Base-by-base conservation (phyloP, 352 stramenopile species). In the Globisporangium carolinianum region DNA sequence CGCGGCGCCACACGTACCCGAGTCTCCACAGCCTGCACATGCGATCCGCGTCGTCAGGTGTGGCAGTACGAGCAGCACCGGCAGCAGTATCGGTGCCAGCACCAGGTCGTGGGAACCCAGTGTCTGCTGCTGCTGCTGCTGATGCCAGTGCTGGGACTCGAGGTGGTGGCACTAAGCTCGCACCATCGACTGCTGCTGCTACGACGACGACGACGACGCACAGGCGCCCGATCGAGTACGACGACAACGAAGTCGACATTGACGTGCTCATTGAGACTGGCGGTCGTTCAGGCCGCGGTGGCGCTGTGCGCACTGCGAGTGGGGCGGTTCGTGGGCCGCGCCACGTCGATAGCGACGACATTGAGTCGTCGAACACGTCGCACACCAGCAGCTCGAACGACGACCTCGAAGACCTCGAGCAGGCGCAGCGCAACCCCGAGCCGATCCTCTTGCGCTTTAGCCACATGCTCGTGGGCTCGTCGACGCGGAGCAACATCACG, bases 401-500 rank as follows among this genome's bases (percentile, higher is more conserved):
- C 9, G 61, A 65, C 14, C 11, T 18, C 1, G 50, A 60, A 6
- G 61, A 86, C 53, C 38, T 84, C 46, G 76, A 86, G 60, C 76
- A 79, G 41, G 61, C 72, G n/a, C 68, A 73, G 37, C 57, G 72
- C 14, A 86, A 86, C 55, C 76, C 76, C 5, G 53, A 75, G 56
- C 76, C 76, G 47, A 84, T 84, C 17, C 63, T 86, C 18, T 57
- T 86, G 56, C 69, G 67, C 38, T 84, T 83, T 46, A 83, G 60
- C 41, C 49, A 67, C 36, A 59, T 55, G 49, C 60, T 67, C 51
- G 48, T 69, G 46, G 62, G 62, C 39, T 65, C 61, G 9, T 62
- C 47, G 15, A 60, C 49, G 10, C 57, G 58, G 18, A 67, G 57
- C 42, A 67, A 67, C 35, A 37, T 67, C 51, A 67, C 57, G 15